Evolutionary conservation across 1,284 basidiomycete genomes (phyloP), one percentile per base, ranked within the genome.

Genomic region (Rhodotorula sp.): DNA sequence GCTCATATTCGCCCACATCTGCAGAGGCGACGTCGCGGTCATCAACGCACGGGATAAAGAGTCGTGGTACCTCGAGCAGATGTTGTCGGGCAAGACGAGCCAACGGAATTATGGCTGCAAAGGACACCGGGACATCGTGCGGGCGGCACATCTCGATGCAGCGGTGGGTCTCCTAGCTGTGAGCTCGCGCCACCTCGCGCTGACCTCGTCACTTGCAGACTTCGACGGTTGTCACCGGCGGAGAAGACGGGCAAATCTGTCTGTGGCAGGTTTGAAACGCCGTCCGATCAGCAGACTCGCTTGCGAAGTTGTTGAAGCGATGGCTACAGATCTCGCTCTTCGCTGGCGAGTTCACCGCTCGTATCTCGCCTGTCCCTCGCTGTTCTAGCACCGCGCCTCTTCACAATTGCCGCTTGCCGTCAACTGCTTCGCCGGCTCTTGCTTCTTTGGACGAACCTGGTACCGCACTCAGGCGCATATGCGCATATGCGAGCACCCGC

Each of bases 51-150:
- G 58, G 13, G 62, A 76, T 24, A 60, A 68, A 24, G 57, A 60
- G 22, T 59, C 55, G 20, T 77, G 76, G 76, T 62, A 65, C 22
- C 64, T 77, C 48, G 75, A 76, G 57, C 76, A 75, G 34, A 6
- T 34, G 0, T n/a, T 55, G 4, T 47, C 53, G 30, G 44, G 30
- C 53, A 48, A 48, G 61, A 55, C 53, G 52, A 55, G 60, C 52
- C 60, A 24, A 39, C 53, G 44, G 11, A 29, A 27, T 27, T 34
- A 52, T 36, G 60, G 60, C 51, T 53, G 51, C 39, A 53, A 53
- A 24, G 76, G 74, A 1, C 76, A 76, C 54, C 62, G 71, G 32
- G 76, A 76, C 67, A 76, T 76, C 29, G 74, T 76, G 20, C 66
- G 76, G 9, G 67, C 72, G 46, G 68, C 71, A 22, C 48, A 68